Evolutionary conservation across 225 moss, liverwort and hornwort species (phyloP), one percentile per base, ranked within the genome.

Genomic region (Asterella californica): DNA sequence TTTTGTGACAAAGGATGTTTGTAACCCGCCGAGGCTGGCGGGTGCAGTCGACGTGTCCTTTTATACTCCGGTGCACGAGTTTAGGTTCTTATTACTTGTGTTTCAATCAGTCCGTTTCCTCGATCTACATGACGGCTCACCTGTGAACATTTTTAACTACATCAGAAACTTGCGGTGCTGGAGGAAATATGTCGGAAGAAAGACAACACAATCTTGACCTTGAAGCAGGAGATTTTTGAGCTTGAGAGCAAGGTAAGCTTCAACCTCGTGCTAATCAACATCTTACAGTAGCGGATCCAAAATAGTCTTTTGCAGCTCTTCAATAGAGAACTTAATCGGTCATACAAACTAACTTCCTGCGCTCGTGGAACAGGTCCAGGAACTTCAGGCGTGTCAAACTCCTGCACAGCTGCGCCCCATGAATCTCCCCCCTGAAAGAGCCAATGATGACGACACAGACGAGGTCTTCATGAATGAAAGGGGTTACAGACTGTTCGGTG

Each of bases 121-220:
- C 15, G 2, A 33, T 30, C n/a, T 8, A 19, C 12, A 17, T 27
- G 49, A n/a, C 15, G 2, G 1, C 29, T 50, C 50, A 25, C 14
- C 22, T 49, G 1, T 7, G 9, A 70, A 72, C 29, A 27, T 10
- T 7, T 72, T 46, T 29, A 22, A 50, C 25, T 10, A 19, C 9
- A 64, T 76, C 84, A 88, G 87, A 88, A 80, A 75, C 85, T 88
- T 21, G 87, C 81, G 11, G 84, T 88, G 81, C 63, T 85, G 77
- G 87, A 88, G 57, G 85, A 85, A 81, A 88, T 85, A 47, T 82
- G 85, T 38, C 74, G 83, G 24, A 83, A 88, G 72, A 88, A 88
- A 76, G 85, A 88, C 62, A 72, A 47, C 54, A 74, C 81, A 48
- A 81, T 88, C 61, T 70, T 83, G 57, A 83, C 68, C 33, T 79